phyloP scores from a whole-genome alignment of 1,139 yeast genomes.

The Debaryomyces coudertii region DNA sequence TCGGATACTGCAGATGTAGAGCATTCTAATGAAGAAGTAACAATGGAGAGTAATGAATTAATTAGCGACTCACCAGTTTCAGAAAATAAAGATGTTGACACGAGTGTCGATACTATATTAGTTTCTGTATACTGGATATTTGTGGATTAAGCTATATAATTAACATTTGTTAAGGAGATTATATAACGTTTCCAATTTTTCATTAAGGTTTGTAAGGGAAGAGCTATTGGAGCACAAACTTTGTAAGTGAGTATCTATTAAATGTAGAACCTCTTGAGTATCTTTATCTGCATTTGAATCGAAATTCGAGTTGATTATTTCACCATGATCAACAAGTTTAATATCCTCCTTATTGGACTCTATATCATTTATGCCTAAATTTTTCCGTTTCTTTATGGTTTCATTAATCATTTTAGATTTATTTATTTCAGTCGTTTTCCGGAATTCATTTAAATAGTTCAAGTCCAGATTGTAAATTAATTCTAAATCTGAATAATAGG shows the following conservation, averaged over 20 bases:
- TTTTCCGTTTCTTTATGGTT: slow-evolving; percentile 13
- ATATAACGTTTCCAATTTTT: slow-evolving; percentile 30
- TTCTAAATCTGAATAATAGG: slow-evolving; percentile 28
- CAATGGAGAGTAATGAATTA: not conserved
- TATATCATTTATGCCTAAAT: slow-evolving; percentile 13
- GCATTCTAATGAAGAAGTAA: not conserved
- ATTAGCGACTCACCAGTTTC: not conserved
- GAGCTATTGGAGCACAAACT: slow-evolving; percentile 23
- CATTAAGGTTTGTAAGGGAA: slow-evolving; percentile 28
- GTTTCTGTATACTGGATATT: slow-evolving; percentile 38
- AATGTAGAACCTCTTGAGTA: slow-evolving; percentile 22
- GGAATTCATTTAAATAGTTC: slow-evolving; percentile 35
- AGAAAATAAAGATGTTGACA: not conserved
- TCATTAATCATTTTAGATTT: slow-evolving; percentile 15
- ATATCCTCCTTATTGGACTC: slow-evolving; percentile 12
- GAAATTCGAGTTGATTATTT: slow-evolving; percentile 17
- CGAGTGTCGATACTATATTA: slow-evolving; percentile 16
- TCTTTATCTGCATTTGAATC: slow-evolving; percentile 33
- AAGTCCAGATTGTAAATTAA: slow-evolving; percentile 34
- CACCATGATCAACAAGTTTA: slow-evolving; percentile 5
- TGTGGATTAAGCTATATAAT: slow-evolving; percentile 19
- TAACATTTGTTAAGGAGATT: slow-evolving; percentile 23
- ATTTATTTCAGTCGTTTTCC: slow-evolving; percentile 18
- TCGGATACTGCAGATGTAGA: not conserved
- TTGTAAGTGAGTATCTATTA: slow-evolving; percentile 23